These are phyloP conservation scores for Aurifilum marmelostoma DNA, from an alignment of 2,329 filamentous ascomycete species.

Conservation along the genomic window DNA sequence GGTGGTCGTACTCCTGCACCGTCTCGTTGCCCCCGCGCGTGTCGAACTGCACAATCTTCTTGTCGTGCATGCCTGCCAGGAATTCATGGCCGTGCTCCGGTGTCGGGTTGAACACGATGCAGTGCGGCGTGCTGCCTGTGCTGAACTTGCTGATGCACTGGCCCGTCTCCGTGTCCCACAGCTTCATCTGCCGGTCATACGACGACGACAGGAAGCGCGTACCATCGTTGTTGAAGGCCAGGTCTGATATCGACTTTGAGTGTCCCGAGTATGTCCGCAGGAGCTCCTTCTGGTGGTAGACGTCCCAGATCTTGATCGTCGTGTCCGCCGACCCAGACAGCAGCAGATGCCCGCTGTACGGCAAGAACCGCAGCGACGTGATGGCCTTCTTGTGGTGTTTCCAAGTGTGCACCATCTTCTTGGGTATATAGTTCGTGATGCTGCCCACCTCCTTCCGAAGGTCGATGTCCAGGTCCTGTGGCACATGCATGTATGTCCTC, in stretches of 20 bases:
- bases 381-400: constrained; percentile 83
- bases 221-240: constrained; percentile 82
- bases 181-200: constrained; percentile 94
- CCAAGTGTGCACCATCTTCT: constrained; percentile 91
- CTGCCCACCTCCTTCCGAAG: constrained; percentile 80
- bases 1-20: constrained; percentile 97
- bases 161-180: constrained; percentile 98
- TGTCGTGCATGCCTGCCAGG: constrained; percentile 94
- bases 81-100: constrained; percentile 82
- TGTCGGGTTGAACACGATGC: constrained; percentile 89
- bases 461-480: constrained; percentile 86
- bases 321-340: constrained; percentile 88
- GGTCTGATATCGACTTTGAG: constrained; percentile 85
- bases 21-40: constrained; percentile 75
- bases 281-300: constrained; percentile 86
- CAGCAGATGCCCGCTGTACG: constrained; percentile 81
- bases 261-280: constrained; percentile 92
- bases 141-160: constrained; percentile 86
- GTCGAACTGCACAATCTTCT: constrained; percentile 98
- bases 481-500: constrained; percentile 96
- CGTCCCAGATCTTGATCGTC: constrained; percentile 92
- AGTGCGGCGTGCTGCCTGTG: constrained; percentile 93
- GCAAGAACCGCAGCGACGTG: constrained; percentile 89
- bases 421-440: constrained; percentile 88
- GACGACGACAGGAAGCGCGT: constrained; percentile 87